Evolutionary conservation across 306 rosid species (phyloP), one percentile per base, ranked within the genome.

Genomic region (Oemleria cerasiformis): DNA sequence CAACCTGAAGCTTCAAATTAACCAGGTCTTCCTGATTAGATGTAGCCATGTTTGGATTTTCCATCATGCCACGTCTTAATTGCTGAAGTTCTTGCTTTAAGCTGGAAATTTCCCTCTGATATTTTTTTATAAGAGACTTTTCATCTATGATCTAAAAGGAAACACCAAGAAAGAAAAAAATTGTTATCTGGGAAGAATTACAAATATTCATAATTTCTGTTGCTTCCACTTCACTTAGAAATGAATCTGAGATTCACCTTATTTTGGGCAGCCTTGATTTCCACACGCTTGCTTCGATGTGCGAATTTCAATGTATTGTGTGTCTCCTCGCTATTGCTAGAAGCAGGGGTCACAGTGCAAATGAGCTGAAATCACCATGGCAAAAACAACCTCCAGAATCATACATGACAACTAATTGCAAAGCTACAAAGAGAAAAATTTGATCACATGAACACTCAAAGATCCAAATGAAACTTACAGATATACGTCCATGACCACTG

Each of bases 271-370:
- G 89, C 89, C 71, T 82, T 82, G 65, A 85, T 75, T 77, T 85
- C 89, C 63, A 85, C 86, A 40, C 57, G 82, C 77, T 85, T 85
- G 79, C 89, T 85, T 36, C 89, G 85, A 72, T 85, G 86, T 40
- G 89, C 89, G 75, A 85, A 85, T 81, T 85, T 85, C 72, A 85
- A 17, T 20, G 89, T 82, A 71, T 82, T 85, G 77, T 85, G 89
- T 1, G 86, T 85, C 74, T 85, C 89, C 83, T 85, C 89, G 20
- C 73, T 79, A 65, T 82, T 85, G 80, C 89, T 79, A 50, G 89
- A 85, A 63, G 89, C 86, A 59, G 89, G 89, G 54, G 89, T 85
- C 77, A 85, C 75, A 0, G 83, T 85, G 79, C 89, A 85, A 63
- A 85, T 85, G 78, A 85, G 83, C 89, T 85, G 67, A 47, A 49